Percentiles rank a stretch among this genome's conserved stretches.
These are phyloP conservation scores for Coelastrella sp. DNA, from an alignment of 139 green algal genomes.

Conservation along the genomic window DNA sequence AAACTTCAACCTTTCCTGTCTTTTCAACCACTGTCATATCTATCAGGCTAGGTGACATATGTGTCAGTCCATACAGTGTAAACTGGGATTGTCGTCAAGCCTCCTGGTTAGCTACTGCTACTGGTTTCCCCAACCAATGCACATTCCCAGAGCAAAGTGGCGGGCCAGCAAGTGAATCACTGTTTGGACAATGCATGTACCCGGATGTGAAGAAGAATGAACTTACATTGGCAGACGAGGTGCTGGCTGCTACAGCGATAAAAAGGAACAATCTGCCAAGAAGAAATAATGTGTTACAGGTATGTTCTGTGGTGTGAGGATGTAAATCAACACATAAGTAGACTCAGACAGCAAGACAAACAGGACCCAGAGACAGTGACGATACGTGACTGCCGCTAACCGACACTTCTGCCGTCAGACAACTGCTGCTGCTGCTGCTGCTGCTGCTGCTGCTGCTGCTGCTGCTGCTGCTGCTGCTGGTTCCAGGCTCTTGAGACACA, in stretches of 20 bases:
- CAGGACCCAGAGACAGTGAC: no score
- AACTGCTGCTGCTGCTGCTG: no score
- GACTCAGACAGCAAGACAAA: no score
- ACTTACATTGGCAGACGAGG: conserved; percentile 54
- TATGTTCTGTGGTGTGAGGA: not conserved
- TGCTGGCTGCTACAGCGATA: conserved; percentile 39
- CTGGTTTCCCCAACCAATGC: conserved; percentile 68
- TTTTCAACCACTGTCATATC: no score
- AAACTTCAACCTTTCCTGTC: no score
- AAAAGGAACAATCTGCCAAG: not conserved
- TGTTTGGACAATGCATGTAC: conserved; percentile 70
- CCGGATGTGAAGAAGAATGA: conserved; percentile 54
- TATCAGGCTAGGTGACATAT: conserved; percentile 63
- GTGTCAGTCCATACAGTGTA: conserved; percentile 62
- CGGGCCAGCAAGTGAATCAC: not conserved
- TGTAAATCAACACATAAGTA: no score
- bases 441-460: no score
- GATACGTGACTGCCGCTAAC: no score
- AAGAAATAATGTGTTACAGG: conserved; percentile 16
- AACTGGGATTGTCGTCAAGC: conserved; percentile 63
- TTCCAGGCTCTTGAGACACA: not conserved
- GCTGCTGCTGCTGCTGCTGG: not conserved
- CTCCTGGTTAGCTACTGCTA: not conserved
- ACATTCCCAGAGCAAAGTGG: conserved; percentile 15
- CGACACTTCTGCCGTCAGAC: no score